Evolutionary conservation across 169 alveolate genomes (phyloP), one percentile per base, ranked within the genome.

Genomic region (Eimeria maxima): DNA sequence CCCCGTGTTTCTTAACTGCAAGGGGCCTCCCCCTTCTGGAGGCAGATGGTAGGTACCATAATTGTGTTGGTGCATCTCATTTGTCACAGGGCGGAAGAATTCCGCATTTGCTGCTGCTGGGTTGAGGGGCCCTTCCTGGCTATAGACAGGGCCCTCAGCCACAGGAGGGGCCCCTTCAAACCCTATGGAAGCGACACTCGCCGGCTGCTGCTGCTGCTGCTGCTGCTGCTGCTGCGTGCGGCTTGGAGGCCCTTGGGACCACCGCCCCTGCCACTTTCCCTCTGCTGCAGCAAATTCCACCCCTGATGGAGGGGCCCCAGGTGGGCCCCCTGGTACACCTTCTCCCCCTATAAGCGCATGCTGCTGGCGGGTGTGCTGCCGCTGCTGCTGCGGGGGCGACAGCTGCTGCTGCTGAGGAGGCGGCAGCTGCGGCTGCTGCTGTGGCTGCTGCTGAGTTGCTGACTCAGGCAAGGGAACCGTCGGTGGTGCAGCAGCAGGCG

Each of bases 41-140:
- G 33, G 44, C 24, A 67, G 76, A 10, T 67, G 76, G 24, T 24
- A 67, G 76, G 44, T 13, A 29, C 33, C 44, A 27, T 67, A 24
- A 29, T 67, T 67, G 16, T 67, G 76, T 22, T 13, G 76, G 27
- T 42, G 18, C 38, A 22, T 27, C 33, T 67, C 76, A 29, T 16
- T 67, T 22, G 38, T 22, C 14, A 67, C 33, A 67, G 76, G 44
- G 76, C 38, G 76, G 3, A 67, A 24, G 76, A 24, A 67, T 11
- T 67, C 76, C 27, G 33, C 44, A 13, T 13, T 13, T 13, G 76
- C 3, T 22, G 76, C 44, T 24, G 38, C 76, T 8, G 76, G 38
- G 76, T 67, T 67, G 38, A 67, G 76, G 76, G 76, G 76, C 76
- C 76, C 76, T 29, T 67, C 76, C 38, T 67, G 44, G 27, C 76